Evolutionary conservation across 768 basidiomycete species (phyloP), one percentile per base, ranked within the genome.

Genomic region (Lanmaoa rubissima): DNA sequence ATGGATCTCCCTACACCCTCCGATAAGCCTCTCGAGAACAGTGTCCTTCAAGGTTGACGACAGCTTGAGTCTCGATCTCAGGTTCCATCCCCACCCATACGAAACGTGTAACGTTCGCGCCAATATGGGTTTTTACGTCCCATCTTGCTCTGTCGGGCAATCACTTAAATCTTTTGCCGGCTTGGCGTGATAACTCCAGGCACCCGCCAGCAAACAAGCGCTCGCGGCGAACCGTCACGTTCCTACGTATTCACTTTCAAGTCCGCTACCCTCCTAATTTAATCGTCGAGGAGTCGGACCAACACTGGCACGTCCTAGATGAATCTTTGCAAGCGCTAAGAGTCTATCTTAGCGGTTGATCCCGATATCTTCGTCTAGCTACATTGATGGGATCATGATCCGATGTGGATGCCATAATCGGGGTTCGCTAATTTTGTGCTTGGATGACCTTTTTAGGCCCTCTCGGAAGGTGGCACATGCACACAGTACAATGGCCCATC

Each of bases 321-420:
- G 13, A 8, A 46, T 39, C 43, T 36, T 36, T 36, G 17, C 43
- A 19, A 17, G 35, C n/a, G 16, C 6, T 28, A n/a, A 28, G n/a
- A 9, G 43, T 24, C 26, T 38, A 38, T 31, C 46, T 14, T 13
- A 10, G 21, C 36, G 11, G 6, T 45, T 43, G 31, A 44, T 51
- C 36, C n/a, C 35, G 12, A n/a, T 42, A 31, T 46, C 47, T 52
- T 36, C n/a, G n/a, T 46, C 48, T 14, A 35, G 17, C 41, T 13
- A 3, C 17, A 8, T 28, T 53, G 53, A 54, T 53, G 32, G 46
- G 54, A 63, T 48, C 36, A 42, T 57, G 61, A 60, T 65, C 49
- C 48, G 53, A 31, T 40, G 34, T 26, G 14, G 31, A 32, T 40
- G 35, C 24, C 38, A 45, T 44, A n/a, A 47, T 50, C 32, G 10